Evolutionary conservation across 2,329 filamentous ascomycete genomes (phyloP), one percentile per base, ranked within the genome.

Genomic region (Westerdykella aurantiaca): DNA sequence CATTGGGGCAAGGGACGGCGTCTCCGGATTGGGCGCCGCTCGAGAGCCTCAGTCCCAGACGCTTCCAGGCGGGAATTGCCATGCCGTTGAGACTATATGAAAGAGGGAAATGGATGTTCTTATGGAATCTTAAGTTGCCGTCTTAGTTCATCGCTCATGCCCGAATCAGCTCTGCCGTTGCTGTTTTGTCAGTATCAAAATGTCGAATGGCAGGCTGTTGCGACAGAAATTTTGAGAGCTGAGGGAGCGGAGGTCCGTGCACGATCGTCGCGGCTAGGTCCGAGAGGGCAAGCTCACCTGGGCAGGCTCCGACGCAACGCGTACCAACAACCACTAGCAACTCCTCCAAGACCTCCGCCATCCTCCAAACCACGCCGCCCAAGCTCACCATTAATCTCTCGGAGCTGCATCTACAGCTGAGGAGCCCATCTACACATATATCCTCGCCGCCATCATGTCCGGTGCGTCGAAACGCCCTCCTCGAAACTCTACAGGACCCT

Each of bases 11-110:
- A 52, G 55, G 42, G 12, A 52, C 52, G 57, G 59, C 43, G 54
- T 56, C 56, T 56, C 53, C 54, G 54, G 60, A 51, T 55, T 61
- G 57, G 43, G 73, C 70, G 37, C 72, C 70, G 57, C 73, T 73
- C 61, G 81, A 82, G 53, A 80, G 68, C 67, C 80, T 80, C 48
- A 81, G 68, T 31, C 78, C 79, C 43, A 81, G 65, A 57, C 75
- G 71, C 60, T 80, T 81, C 78, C 78, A 82, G 47, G 79, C 78
- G 25, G 80, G 78, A 41, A 66, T 49, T 44, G 53, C 40, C 33
- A 41, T 14, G 40, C 49, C 37, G 48, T 38, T 47, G 52, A 49
- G 43, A 50, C 54, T 61, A 67, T 66, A 47, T 58, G 48, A 42
- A 66, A 53, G 43, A 39, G 55, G 60, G 52, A 57, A 60, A 60